These are phyloP conservation scores for Dryas octopetala DNA, from an alignment of 306 rosid species.

Conservation along the genomic window DNA sequence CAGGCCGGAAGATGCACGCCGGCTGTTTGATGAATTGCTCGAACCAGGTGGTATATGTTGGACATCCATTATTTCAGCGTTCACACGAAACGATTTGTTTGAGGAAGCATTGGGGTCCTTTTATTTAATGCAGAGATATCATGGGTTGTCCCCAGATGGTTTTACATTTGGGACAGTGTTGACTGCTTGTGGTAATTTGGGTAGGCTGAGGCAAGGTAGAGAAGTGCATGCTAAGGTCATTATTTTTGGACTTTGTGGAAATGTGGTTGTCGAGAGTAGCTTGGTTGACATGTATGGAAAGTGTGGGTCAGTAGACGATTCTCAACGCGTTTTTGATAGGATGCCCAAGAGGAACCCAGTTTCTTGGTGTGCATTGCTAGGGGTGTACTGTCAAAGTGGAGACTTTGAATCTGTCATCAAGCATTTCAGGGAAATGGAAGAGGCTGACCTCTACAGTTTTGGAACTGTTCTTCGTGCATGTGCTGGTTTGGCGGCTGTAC, in stretches of 20 bases:
- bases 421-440: slow-evolving; percentile 59
- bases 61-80: slow-evolving; percentile 65
- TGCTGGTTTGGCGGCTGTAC: slow-evolving; percentile 66
- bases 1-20: slow-evolving; percentile 42
- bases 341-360: slow-evolving; percentile 62
- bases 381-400: slow-evolving; percentile 71
- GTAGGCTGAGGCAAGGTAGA: slow-evolving; percentile 65
- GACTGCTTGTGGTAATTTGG: slow-evolving; percentile 69
- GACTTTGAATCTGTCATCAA: slow-evolving; percentile 56
- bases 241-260: slow-evolving; percentile 49
- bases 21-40: slow-evolving; percentile 64
- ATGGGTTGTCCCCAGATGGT: slow-evolving; percentile 57
- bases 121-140: slow-evolving; percentile 44
- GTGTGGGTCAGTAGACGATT: slow-evolving; percentile 51
- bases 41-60: slow-evolving; percentile 63
- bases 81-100: slow-evolving; percentile 63
- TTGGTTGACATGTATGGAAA: slow-evolving; percentile 94
- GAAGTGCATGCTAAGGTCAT: slow-evolving; percentile 69
- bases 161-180: slow-evolving; percentile 69
- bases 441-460: slow-evolving; percentile 57
- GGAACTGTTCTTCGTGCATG: slow-evolving; percentile 81
- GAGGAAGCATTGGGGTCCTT: slow-evolving; percentile 57
- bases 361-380: slow-evolving; percentile 80
- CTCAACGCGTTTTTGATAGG: slow-evolving; percentile 59
- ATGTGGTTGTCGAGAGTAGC: slow-evolving; percentile 86